Base-by-base conservation (phyloP, 768 basidiomycete species). In the Mrakia hoshinonis region DNA sequence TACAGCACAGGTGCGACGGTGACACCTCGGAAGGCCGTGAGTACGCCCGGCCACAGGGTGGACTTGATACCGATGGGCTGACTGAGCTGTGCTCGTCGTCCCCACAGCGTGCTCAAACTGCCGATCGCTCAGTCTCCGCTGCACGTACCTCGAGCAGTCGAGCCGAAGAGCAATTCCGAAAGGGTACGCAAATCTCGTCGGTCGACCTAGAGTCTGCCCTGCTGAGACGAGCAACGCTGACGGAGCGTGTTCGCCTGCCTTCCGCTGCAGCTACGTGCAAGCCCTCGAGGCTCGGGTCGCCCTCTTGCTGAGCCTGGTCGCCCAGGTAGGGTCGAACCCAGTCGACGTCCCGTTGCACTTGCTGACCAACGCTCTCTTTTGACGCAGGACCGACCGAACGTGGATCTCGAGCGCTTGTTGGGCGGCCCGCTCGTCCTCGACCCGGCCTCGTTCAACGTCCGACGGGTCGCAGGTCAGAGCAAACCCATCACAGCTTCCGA, bases 191-290 rank as follows among this genome's bases (percentile, higher is more conserved):
- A 11, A 36, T 0, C 29, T 12, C 12, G 7, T 2, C 5, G 34
- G 34, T 31, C 31, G 10, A 4, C 20, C 13, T 24, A 31, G 29
- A 3, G 54, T 7, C 29, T 34, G 24, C 15, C 15, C 43, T 43
- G 6, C 43, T 43, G 7, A 43, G 6, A 7, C 15, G 43, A n/a
- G n/a, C n/a, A n/a, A n/a, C n/a, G n/a, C n/a, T n/a, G n/a, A n/a
- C n/a, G n/a, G n/a, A n/a, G n/a, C n/a, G n/a, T n/a, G n/a, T n/a
- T n/a, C n/a, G n/a, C n/a, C n/a, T n/a, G n/a, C n/a, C n/a, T n/a
- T n/a, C n/a, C n/a, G n/a, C n/a, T n/a, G n/a, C 55, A 60, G 55
- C 11, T 60, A 60, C 55, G 55, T 60, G 29, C 29, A 60, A 22
- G 34, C 55, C 15, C 55, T 60, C 31, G 55, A 60, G 55, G 34